Base-by-base conservation (phyloP, 2,329 filamentous ascomycete genomes). In the Aphanoascus verrucosus region DNA sequence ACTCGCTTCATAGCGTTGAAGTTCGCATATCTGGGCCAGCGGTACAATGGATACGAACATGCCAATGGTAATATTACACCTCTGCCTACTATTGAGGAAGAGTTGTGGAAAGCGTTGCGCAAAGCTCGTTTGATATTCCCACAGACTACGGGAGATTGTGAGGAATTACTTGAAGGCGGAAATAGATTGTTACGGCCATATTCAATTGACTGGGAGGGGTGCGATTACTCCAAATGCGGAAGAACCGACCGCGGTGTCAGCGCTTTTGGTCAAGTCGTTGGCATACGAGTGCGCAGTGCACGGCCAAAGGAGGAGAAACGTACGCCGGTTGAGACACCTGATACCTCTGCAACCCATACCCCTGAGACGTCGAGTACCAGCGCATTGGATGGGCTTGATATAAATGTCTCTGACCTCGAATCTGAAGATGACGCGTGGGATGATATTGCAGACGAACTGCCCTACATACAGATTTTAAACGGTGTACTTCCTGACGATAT, bases 231-330 rank as follows among this genome's bases (percentile, higher is more conserved):
- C 35, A 98, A 98, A 69, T 96, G 91, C 64, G 93, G 93, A 1
- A 78, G 93, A 58, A 98, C 93, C 15, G 93, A 98, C 67, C 78
- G 83, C 52, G 93, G 93, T 11, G 93, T 98, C 35, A 96, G 89
- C 69, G 90, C 93, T 2, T 98, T 98, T 72, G 93, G 93, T 0
- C 93, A 98, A 73, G 93, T 98, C 54, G 82, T 98, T 63, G 86
- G 83, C 0, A 72, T 98, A 40, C 75, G 85, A 53, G 83, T 98
- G 14, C 77, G 91, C 65, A 96, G 90, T 69, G 86, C 85, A 62
- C 74, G 79, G 59, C 88, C 88, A 1, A 64, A 84, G 49, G 70
- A 70, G 19, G 1, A 64, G 62, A 53, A 63, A 43, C 55, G 52
- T 35, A 46, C 59, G 48, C 54, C 67, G 57, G 61, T 32, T 7